A percentile compares a stretch with the other conserved stretches of the same genome.
Evolutionary conservation across 192 early-diverging fungal species (phyloP).

Genomic region (Rhizophagus clarus): DNA sequence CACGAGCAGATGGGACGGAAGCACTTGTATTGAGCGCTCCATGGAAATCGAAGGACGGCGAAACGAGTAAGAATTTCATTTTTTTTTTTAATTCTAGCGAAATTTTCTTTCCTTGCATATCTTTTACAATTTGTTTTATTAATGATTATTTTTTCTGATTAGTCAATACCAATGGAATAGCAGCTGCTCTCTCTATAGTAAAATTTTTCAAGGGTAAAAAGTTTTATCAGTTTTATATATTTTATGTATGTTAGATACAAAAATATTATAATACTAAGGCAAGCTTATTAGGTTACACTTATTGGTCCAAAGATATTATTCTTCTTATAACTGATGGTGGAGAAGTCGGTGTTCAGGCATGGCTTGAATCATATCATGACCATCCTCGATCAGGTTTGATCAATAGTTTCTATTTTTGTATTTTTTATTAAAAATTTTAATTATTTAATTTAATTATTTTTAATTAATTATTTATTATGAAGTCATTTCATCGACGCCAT

Average conservation of each 20-base stretch:
- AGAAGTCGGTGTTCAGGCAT: constrained; percentile 75
- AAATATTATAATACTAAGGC: background rate
- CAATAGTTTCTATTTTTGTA: background rate
- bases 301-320: constrained; percentile 94
- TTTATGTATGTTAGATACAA: background rate
- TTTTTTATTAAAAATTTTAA: too few relatives aligned
- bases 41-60: constrained; percentile 64
- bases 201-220: constrained; percentile 49
- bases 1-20: constrained; percentile 87
- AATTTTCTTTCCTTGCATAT: background rate
- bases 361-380: constrained; percentile 91
- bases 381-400: constrained; percentile 38
- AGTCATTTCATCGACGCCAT: constrained; percentile 11
- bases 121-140: constrained; percentile 12
- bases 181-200: constrained; percentile 51
- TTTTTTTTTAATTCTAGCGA: background rate
- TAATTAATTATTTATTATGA: background rate
- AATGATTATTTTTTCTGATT: background rate
- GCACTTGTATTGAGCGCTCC: constrained; percentile 83
- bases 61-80: background rate
- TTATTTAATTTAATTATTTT: too few relatives aligned
- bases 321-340: constrained; percentile 83
- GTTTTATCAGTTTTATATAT: constrained; percentile 32
- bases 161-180: constrained; percentile 54
- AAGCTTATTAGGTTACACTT: constrained; percentile 53